A percentile compares a stretch with the other conserved stretches of the same genome.
phyloP scores from a whole-genome alignment of 345 rosid species.

The Syzygium aqueum region DNA sequence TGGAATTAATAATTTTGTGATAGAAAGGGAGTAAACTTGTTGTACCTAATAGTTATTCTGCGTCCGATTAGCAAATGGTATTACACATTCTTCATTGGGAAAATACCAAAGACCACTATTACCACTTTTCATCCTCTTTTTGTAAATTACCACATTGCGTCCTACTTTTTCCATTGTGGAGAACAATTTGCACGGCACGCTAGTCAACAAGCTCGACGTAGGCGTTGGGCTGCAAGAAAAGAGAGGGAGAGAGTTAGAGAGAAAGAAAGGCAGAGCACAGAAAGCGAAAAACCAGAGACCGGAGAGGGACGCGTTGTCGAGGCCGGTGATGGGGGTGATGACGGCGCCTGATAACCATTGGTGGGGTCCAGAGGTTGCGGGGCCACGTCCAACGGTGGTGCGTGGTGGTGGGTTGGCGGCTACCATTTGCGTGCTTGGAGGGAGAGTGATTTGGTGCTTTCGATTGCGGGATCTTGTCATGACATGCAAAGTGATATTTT shows the following conservation, averaged over 20 bases:
- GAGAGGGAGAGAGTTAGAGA: neutral
- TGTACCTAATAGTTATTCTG: neutral
- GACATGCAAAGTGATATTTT: neutral
- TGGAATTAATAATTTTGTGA: neutral
- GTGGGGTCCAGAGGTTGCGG: neutral
- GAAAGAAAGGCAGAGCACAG: too few relatives aligned
- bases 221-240: neutral
- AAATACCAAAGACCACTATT: neutral
- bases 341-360: neutral
- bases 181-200: neutral
- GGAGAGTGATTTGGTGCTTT: too few relatives aligned
- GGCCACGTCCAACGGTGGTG: neutral
- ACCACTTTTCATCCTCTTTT: neutral
- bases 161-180: neutral
- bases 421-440: neutral
- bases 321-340: neutral
- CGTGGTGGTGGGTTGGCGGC: neutral
- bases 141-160: neutral
- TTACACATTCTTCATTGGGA: neutral
- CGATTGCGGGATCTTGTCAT: neutral
- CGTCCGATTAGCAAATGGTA: neutral
- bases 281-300: neutral
- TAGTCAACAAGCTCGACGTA: neutral
- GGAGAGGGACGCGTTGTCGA: neutral
- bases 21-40: neutral